phyloP scores from a whole-genome alignment of 1,139 yeast genomes.

The Diutina scorzettiae region DNA sequence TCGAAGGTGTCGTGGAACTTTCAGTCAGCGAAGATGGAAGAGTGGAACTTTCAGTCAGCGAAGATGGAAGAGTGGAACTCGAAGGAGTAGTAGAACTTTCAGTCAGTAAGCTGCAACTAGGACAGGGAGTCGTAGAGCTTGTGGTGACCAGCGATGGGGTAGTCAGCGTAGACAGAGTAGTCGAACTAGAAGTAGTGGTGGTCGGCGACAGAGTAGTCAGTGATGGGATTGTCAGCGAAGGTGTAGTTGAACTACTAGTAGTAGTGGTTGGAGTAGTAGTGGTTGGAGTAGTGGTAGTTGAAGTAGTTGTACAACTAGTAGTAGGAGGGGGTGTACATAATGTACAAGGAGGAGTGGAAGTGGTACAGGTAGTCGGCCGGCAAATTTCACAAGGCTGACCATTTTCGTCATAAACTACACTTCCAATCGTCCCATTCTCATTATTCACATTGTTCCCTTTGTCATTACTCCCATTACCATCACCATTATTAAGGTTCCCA shows the following conservation, averaged over 20 bases:
- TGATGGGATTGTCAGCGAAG: too few species aligned
- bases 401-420: constrained; percentile 1
- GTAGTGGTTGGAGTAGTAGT: not conserved
- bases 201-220: not conserved
- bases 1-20: too few species aligned
- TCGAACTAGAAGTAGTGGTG: not conserved
- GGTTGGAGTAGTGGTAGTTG: not conserved
- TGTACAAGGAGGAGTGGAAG: not conserved
- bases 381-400: constrained; percentile 1
- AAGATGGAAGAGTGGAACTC: too few species aligned
- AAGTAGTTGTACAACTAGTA: not conserved
- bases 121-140: not conserved
- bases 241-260: not conserved
- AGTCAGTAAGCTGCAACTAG: too few species aligned
- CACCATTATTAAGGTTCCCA: not conserved
- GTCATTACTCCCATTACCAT: not conserved
- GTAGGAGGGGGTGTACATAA: not conserved
- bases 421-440: not conserved
- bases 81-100: too few species aligned
- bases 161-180: not conserved
- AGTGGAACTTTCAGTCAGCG: too few species aligned
- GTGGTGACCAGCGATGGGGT: not conserved
- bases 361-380: not conserved
- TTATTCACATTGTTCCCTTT: not conserved
- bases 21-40: too few species aligned